A percentile compares a stretch with the other conserved stretches of the same genome.
These are phyloP conservation scores for Schizothecium vesticola DNA, from an alignment of 495 filamentous ascomycete genomes.

Conservation along the genomic window DNA sequence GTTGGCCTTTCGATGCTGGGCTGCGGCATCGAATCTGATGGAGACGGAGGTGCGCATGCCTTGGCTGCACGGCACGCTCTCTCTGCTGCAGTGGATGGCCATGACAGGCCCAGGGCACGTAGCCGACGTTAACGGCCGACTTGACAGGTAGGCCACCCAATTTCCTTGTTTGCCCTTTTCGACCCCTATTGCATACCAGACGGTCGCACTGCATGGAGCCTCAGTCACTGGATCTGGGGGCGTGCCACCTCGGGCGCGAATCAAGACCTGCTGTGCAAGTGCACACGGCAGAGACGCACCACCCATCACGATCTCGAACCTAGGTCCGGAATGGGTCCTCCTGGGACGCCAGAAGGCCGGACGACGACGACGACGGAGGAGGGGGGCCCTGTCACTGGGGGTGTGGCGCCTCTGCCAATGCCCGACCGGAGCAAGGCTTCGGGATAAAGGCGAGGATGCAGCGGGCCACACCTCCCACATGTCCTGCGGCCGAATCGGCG, in stretches of 20 bases:
- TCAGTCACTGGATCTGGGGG: slow-evolving; percentile 37
- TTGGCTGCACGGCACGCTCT: slow-evolving; percentile 68
- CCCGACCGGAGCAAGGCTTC: slow-evolving; percentile 22
- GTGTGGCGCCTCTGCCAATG: slow-evolving; percentile 24
- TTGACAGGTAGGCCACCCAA: slow-evolving; percentile 75
- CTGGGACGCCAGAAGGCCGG: too few relatives aligned
- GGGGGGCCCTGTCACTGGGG: neutral
- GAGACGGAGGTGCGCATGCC: slow-evolving; percentile 76
- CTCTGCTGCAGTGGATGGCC: slow-evolving; percentile 65
- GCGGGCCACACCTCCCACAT: slow-evolving; percentile 32
- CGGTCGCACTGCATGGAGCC: slow-evolving; percentile 37
- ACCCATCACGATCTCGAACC: slow-evolving; percentile 4
- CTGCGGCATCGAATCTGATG: slow-evolving; percentile 61
- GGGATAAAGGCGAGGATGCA: slow-evolving; percentile 27
- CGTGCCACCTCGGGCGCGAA: slow-evolving; percentile 18
- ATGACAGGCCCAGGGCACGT: slow-evolving; percentile 67
- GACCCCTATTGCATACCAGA: slow-evolving; percentile 9
- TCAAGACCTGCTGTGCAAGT: slow-evolving; percentile 32
- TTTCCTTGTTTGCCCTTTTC: slow-evolving; percentile 24
- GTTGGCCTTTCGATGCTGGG: slow-evolving; percentile 66
- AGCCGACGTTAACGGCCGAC: slow-evolving; percentile 64
- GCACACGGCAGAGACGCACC: slow-evolving; percentile 23
- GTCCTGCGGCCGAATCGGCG: slow-evolving; percentile 37
- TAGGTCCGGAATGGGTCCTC: too few relatives aligned
- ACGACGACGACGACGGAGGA: neutral